phyloP scores from a whole-genome alignment of 306 rosid genomes.

The Mimosa bimucronata region DNA sequence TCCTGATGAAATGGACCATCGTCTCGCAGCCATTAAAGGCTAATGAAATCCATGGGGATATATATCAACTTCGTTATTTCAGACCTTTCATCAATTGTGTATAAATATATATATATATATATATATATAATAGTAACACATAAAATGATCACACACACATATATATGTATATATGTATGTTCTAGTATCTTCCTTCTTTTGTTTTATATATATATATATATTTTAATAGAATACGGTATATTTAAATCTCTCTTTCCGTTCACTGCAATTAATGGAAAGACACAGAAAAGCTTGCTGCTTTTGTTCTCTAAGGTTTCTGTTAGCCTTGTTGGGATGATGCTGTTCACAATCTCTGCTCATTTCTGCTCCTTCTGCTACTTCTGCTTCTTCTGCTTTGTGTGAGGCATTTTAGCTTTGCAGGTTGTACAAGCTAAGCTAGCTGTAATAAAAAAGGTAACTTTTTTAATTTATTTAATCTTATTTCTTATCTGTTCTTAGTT shows the following conservation, averaged over 20 bases:
- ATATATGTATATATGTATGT: background rate
- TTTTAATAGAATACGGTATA: background rate
- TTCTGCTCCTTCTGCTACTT: slow-evolving; percentile 21
- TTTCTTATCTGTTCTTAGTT: background rate
- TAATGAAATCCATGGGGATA: slow-evolving; percentile 12
- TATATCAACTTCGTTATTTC: background rate
- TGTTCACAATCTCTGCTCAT: slow-evolving; percentile 29
- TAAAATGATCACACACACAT: no score
- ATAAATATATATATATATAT: background rate
- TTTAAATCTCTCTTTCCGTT: slow-evolving; percentile 39
- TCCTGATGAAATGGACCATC: slow-evolving; percentile 35
- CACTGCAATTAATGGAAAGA: slow-evolving; percentile 39
- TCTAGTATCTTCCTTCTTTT: background rate
- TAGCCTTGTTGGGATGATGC: slow-evolving; percentile 52
- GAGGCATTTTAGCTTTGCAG: slow-evolving; percentile 66
- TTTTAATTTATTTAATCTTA: background rate
- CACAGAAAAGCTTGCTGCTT: slow-evolving; percentile 50
- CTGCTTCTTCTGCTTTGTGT: slow-evolving; percentile 32
- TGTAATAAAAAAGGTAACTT: slow-evolving; percentile 41
- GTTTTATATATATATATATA: no score
- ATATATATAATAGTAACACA: no score
- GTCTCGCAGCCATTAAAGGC: slow-evolving; percentile 12
- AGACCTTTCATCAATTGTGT: slow-evolving; percentile 47
- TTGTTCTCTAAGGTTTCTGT: slow-evolving; percentile 43
- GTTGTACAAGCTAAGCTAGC: slow-evolving; percentile 46